Base-by-base conservation (phyloP, 2,329 filamentous ascomycete genomes). In the Phyllosticta citribraziliensis region DNA sequence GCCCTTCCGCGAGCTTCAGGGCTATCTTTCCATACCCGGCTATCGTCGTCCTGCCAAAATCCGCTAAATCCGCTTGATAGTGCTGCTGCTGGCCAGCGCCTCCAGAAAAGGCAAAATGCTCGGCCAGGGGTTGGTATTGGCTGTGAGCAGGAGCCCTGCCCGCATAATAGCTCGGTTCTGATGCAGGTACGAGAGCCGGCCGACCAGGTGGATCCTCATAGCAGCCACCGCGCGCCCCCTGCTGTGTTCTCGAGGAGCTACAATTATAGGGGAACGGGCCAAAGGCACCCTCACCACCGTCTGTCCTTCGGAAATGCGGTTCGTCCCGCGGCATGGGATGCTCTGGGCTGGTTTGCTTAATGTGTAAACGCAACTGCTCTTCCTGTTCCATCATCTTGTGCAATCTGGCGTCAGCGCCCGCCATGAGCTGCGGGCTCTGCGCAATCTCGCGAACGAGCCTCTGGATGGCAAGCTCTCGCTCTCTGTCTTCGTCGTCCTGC, bases 11-110 rank as follows among this genome's bases (percentile, higher is more conserved):
- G 56, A 75, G 67, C 62, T 73, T 73, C 52, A 69, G 66, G 12
- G 74, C 74, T 27, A 75, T 64, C 35, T 72, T 64, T 62, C 75
- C 74, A 61, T 75, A 75, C 40, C 74, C 74, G 35, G 70, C 65
- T 24, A 72, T 64, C 22, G 71, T 73, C 20, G 66, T 68, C 58
- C 64, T 69, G 54, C 64, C 65, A 54, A 67, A 55, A 61, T 70
- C 68, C 19, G 68, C 30, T 50, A 30, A 58, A n/a, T 53, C 20
- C 55, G 55, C 8, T 27, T 27, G n/a, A 52, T 56, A 20, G 22
- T 61, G 58, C 27, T 56, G 58, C 57, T 59, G 33, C 33, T 24
- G 24, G 20, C 52, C 52, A 27, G 8, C 52, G 9, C 52, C 52
- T 24, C 35, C 33, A 40, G 33, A 40, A 40, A 40, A 40, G 33